A percentile compares a stretch with the other conserved stretches of the same genome.
These are phyloP conservation scores for Cetraspora pellucida DNA, from an alignment of 192 early-diverging fungal species.

Conservation along the genomic window DNA sequence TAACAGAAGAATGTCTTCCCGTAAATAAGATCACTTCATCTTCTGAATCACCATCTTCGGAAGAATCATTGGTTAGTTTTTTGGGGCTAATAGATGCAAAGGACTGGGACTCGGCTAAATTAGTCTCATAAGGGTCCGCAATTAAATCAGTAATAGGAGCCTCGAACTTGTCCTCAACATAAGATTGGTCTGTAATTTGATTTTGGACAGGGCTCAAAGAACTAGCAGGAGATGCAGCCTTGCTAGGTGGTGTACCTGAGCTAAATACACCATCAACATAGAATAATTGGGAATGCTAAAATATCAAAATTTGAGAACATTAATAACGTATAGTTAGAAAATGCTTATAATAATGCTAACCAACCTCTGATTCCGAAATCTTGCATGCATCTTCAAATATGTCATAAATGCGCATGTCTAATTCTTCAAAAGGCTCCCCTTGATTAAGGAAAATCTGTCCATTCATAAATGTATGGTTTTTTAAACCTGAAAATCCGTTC, in stretches of 20 bases:
- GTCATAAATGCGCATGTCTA: constrained; percentile 34
- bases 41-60: constrained; percentile 38
- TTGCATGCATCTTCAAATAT: constrained; percentile 29
- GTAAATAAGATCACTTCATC: constrained; percentile 52
- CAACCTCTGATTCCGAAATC: constrained; percentile 24
- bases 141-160: neutral
- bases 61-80: neutral
- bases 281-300: constrained; percentile 21
- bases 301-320: neutral
- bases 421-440: constrained; percentile 33
- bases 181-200: neutral
- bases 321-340: neutral
- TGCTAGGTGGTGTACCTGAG: neutral
- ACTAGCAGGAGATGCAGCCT: constrained; percentile 3
- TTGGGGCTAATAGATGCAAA: constrained; percentile 24
- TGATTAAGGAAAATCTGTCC: neutral
- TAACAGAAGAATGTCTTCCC: constrained; percentile 34
- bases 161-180: neutral
- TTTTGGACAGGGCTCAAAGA: neutral
- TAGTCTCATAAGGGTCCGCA: neutral
- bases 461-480: constrained; percentile 35
- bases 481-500: constrained; percentile 45
- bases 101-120: constrained; percentile 24
- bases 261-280: constrained; percentile 18
- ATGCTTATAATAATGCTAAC: neutral